These are phyloP conservation scores for Raphanus raphanistrum DNA, from an alignment of 345 rosid species.

Conservation along the genomic window DNA sequence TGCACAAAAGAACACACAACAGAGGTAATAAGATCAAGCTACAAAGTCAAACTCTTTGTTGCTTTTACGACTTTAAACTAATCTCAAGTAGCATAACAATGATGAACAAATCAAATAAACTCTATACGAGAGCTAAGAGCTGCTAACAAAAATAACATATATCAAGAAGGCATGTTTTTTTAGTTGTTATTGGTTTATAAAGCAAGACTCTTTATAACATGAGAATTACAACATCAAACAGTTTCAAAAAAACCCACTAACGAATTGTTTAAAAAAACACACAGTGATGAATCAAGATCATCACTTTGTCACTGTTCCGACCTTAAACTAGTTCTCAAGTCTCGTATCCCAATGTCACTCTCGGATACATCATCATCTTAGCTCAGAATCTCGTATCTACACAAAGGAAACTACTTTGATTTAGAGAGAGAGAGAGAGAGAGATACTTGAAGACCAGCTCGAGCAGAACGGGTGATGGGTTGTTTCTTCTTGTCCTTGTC, in stretches of 20 bases:
- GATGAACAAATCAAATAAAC: no score
- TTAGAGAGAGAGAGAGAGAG: not conserved
- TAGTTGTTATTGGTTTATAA: no score
- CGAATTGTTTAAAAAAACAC: not conserved
- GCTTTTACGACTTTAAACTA: no score
- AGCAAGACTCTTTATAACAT: not conserved
- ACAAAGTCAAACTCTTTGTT: not conserved
- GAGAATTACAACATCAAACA: not conserved
- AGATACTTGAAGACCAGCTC: conserved; percentile 74
- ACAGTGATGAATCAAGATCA: not conserved
- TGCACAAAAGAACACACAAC: conserved; percentile 12
- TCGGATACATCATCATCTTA: no score
- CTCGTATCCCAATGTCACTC: not conserved
- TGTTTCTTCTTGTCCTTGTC: conserved; percentile 55
- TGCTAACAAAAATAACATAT: no score
- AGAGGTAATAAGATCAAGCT: not conserved
- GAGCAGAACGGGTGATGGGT: conserved; percentile 73
- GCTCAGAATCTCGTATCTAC: no score
- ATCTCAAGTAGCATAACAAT: no score
- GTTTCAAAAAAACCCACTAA: not conserved
- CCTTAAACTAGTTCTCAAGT: not conserved
- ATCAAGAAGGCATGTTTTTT: no score
- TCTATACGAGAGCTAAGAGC: no score
- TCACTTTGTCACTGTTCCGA: not conserved
- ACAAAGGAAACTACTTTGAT: not conserved